phyloP scores from a whole-genome alignment of 2,329 filamentous ascomycete genomes.

The Diaporthe citriasiana region DNA sequence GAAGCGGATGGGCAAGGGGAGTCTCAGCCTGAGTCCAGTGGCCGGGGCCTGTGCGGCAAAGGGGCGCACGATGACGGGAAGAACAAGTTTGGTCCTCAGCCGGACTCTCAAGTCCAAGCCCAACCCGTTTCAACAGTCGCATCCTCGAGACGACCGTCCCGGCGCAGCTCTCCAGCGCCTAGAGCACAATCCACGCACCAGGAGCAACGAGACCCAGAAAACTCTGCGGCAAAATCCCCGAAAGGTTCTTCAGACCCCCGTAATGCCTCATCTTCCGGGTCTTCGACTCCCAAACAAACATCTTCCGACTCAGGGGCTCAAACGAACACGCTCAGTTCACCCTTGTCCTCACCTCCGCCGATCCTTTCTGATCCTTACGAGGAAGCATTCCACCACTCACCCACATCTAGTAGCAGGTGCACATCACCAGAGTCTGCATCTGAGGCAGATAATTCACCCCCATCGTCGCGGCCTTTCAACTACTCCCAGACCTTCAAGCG shows the following conservation, averaged over 20 bases:
- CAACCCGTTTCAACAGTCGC: neutral
- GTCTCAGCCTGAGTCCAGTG: neutral
- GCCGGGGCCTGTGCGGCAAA: neutral
- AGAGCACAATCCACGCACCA: neutral
- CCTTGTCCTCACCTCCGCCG: constrained; percentile 69
- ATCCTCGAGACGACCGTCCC: constrained; percentile 5
- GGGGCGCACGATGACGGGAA: neutral
- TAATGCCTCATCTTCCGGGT: constrained; percentile 45
- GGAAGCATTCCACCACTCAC: constrained; percentile 49
- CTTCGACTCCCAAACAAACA: constrained; percentile 46
- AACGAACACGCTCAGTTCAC: constrained; percentile 57
- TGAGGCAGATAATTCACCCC: constrained; percentile 51
- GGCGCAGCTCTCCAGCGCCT: constrained; percentile 5
- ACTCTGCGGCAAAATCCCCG: neutral
- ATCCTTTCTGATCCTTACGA: constrained; percentile 66
- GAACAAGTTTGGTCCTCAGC: neutral
- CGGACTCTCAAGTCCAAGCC: neutral
- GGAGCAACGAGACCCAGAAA: neutral
- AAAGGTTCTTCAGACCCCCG: constrained; percentile 5
- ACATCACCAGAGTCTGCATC: constrained; percentile 62
- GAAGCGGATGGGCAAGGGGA: neutral
- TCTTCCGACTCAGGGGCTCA: constrained; percentile 43
- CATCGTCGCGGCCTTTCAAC: constrained; percentile 49
- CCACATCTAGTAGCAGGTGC: constrained; percentile 56
- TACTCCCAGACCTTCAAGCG: constrained; percentile 49